These are phyloP conservation scores for Tetraselmis chui DNA, from an alignment of 139 green algal species.

Conservation along the genomic window DNA sequence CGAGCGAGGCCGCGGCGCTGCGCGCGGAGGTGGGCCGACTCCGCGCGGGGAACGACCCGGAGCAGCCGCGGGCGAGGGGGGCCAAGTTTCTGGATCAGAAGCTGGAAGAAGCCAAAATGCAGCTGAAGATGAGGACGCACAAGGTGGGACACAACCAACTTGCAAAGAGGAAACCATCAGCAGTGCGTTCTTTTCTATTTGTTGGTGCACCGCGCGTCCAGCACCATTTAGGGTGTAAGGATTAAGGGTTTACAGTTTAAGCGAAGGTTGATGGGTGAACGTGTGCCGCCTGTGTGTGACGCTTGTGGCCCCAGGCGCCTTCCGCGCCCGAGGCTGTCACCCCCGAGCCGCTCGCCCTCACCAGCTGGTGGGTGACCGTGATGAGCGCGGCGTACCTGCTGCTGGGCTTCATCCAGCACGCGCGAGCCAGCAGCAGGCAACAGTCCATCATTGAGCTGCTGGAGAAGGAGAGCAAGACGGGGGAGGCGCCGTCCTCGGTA, in stretches of 20 bases:
- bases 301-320: too few relatives aligned
- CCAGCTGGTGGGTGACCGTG: background rate
- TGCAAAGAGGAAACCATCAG: background rate
- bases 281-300: background rate
- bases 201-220: too few relatives aligned
- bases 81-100: background rate
- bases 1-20: background rate
- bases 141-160: too few relatives aligned
- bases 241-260: too few relatives aligned
- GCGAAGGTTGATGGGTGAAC: too few relatives aligned
- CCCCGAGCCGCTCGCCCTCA: background rate
- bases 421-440: too few relatives aligned
- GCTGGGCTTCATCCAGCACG: background rate
- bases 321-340: background rate
- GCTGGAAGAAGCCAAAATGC: background rate
- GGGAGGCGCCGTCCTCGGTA: too few relatives aligned
- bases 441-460: background rate
- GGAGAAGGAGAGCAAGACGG: background rate
- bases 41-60: too few relatives aligned
- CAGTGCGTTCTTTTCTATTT: too few relatives aligned
- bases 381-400: background rate
- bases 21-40: background rate
- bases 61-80: background rate
- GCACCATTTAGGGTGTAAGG: too few relatives aligned
- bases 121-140: background rate